phyloP scores from a whole-genome alignment of 2,329 filamentous ascomycete species.

The Penicillium oxalicum region DNA sequence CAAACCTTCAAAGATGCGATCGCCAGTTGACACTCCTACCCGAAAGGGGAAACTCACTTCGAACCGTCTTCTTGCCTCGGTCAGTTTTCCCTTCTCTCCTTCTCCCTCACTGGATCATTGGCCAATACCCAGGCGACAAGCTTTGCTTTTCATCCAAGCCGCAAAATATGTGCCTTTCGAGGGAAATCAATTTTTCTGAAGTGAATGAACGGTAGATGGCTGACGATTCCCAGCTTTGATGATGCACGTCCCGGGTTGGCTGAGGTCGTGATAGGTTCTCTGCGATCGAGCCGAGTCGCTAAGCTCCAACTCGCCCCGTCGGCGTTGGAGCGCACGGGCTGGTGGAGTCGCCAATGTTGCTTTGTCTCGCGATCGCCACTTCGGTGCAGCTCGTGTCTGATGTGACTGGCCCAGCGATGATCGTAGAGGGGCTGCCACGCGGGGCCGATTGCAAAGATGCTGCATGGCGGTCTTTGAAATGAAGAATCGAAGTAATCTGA shows the following conservation, averaged over 20 bases:
- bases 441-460: background rate
- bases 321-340: conserved; percentile 1
- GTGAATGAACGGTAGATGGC: no score
- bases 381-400: conserved; percentile 4
- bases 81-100: no score
- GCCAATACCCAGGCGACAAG: no score
- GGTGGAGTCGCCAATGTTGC: conserved; percentile 7
- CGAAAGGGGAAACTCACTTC: background rate
- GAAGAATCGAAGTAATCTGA: no score
- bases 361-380: conserved; percentile 13
- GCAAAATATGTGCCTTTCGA: background rate
- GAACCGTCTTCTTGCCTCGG: no score
- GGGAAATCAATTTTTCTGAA: no score
- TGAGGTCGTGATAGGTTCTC: conserved; percentile 4
- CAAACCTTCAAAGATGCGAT: no score
- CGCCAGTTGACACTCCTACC: background rate
- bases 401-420: conserved; percentile 11
- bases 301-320: conserved; percentile 15
- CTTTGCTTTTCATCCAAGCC: background rate
- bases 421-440: conserved; percentile 7
- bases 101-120: no score
- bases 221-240: background rate
- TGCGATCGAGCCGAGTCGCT: conserved; percentile 3
- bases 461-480: no score
- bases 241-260: background rate